Evolutionary conservation across 2,329 filamentous ascomycete genomes (phyloP).

Genomic region (Rhynchosporium secalis): DNA sequence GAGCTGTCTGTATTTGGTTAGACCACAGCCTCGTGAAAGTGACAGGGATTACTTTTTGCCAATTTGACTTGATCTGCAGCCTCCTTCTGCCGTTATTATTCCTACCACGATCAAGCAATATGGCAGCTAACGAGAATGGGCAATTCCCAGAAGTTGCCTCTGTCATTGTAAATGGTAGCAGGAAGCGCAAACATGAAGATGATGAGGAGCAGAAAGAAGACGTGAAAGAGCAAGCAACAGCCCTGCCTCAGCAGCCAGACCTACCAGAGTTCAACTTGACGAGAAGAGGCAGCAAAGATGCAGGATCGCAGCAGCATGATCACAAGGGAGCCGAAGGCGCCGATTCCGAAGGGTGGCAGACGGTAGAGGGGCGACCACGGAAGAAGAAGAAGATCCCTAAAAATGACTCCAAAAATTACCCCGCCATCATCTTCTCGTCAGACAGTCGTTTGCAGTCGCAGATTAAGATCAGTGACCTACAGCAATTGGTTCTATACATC

Average conservation of each 20-base stretch:
- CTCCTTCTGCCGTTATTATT: background rate
- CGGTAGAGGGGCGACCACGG: conserved; percentile 49
- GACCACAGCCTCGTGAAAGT: conserved; percentile 13
- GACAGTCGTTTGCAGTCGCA: conserved; percentile 59
- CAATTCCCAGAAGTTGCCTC: conserved; percentile 39
- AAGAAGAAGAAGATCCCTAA: conserved; percentile 66
- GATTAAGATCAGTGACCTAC: conserved; percentile 62
- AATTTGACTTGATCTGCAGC: background rate
- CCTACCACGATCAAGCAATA: conserved; percentile 4
- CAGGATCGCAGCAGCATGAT: conserved; percentile 15
- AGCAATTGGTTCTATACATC: conserved; percentile 65
- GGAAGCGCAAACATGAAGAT: conserved; percentile 38
- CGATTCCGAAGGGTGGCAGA: conserved; percentile 50
- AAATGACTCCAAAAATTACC: conserved; percentile 57
- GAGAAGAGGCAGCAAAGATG: conserved; percentile 28
- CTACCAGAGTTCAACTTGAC: conserved; percentile 41
- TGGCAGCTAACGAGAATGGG: conserved; percentile 17
- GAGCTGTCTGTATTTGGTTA: background rate
- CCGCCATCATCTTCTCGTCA: conserved; percentile 54
- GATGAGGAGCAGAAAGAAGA: conserved; percentile 19
- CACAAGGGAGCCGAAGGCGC: conserved; percentile 12
- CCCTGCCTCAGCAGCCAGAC: conserved; percentile 34
- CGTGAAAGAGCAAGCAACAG: conserved; percentile 31
- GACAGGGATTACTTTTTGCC: conserved; percentile 1
- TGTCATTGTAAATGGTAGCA: conserved; percentile 24